phyloP scores from a whole-genome alignment of 2,329 filamentous ascomycete species.

The Blastomyces gilchristii region DNA sequence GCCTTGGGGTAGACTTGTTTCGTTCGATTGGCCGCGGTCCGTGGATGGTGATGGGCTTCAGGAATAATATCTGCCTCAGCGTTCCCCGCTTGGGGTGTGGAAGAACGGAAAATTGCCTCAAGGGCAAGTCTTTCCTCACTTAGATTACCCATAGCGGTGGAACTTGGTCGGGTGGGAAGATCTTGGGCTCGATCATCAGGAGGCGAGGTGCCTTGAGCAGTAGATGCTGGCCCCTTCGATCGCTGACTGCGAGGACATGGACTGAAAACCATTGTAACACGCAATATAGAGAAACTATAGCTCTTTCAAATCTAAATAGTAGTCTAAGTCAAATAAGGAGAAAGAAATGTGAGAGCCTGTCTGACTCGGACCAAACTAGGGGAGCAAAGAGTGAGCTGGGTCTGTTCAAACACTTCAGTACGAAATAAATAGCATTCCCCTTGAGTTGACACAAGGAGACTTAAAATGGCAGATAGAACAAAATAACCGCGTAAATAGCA shows the following conservation, averaged over 20 bases:
- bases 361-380: not conserved
- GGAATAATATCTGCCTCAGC: not conserved
- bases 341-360: not conserved
- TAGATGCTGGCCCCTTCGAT: not conserved
- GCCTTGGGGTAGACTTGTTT: not conserved
- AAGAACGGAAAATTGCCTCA: slow-evolving; percentile 11
- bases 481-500: not conserved
- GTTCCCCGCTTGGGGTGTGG: not conserved
- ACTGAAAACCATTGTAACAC: slow-evolving; percentile 11
- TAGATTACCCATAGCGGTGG: not conserved
- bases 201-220: not conserved
- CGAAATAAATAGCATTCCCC: not conserved
- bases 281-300: not conserved
- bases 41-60: not conserved
- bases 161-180: not conserved
- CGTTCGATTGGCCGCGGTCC: not conserved
- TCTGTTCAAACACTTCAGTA: not conserved
- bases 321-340: not conserved
- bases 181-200: not conserved
- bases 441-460: not conserved
- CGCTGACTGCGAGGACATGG: slow-evolving; percentile 12
- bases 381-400: not conserved
- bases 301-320: not conserved
- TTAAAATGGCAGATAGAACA: not conserved
- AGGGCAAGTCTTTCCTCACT: slow-evolving; percentile 9